Evolutionary conservation across 345 rosid genomes (phyloP).

Genomic region (Excoecaria agallocha): DNA sequence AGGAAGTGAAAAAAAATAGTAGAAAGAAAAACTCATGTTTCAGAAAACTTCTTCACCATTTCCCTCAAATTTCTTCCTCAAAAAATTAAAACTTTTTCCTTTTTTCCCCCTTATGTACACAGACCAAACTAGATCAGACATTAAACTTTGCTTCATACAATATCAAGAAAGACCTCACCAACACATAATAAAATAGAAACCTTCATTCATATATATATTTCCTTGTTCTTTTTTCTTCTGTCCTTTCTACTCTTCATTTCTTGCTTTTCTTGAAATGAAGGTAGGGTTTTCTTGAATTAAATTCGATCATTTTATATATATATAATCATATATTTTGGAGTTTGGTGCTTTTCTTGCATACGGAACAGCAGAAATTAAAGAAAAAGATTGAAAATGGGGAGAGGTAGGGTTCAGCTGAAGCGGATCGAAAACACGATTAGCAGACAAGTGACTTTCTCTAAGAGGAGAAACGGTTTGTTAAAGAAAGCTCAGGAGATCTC

Average conservation of each 20-base stretch:
- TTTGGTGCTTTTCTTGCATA: not conserved
- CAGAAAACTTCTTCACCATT: not conserved
- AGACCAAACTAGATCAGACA: not conserved
- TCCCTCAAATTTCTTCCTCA: not conserved
- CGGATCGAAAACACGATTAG: slow-evolving; percentile 93
- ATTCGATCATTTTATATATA: too few relatives aligned
- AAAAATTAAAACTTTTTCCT: too few relatives aligned
- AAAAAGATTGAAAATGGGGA: slow-evolving; percentile 47
- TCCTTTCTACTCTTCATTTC: not conserved
- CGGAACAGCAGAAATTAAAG: not conserved
- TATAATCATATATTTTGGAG: not conserved
- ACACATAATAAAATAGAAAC: slow-evolving; percentile 36
- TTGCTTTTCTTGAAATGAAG: not conserved
- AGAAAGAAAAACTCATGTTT: not conserved
- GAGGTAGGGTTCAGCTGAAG: slow-evolving; percentile 87
- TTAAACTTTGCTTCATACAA: slow-evolving; percentile 12
- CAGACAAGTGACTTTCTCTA: slow-evolving; percentile 87
- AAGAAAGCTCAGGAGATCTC: slow-evolving; percentile 95
- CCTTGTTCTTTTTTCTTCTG: slow-evolving; percentile 5
- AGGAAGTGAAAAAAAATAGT: too few relatives aligned
- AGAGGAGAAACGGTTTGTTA: slow-evolving; percentile 68
- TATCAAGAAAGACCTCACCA: slow-evolving; percentile 11
- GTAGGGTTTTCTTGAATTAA: not conserved
- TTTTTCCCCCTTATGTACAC: slow-evolving; percentile 1
- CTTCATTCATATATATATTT: slow-evolving; percentile 12